Conservation (phyloP, 176 grass and related monocot genomes). For the Canna indica region DNA sequence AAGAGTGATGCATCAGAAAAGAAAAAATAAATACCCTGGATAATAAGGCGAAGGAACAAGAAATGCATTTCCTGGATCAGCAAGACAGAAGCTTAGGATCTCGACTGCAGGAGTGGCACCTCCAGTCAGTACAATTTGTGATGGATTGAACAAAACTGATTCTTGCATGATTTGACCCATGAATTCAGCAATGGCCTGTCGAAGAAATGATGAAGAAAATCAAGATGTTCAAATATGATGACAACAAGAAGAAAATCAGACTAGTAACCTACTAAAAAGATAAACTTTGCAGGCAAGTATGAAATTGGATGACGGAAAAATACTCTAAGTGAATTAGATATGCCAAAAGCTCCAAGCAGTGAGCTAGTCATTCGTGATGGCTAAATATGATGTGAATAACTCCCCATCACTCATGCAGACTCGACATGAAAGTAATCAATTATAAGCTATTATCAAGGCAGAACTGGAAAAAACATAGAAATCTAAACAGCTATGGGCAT, state of each 20-base stretch:
- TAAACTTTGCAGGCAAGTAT: not conserved
- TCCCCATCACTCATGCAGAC: no score
- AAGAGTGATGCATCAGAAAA: not conserved
- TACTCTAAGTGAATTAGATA: no score
- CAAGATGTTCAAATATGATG: not conserved
- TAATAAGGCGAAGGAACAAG: constrained; percentile 98
- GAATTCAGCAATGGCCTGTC: constrained; percentile 81
- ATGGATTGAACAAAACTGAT: constrained; percentile 58
- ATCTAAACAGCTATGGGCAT: no score
- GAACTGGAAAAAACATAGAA: no score
- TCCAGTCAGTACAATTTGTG: constrained; percentile 76
- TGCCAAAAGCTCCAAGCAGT: no score
- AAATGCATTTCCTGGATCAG: constrained; percentile 93
- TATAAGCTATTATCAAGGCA: no score
- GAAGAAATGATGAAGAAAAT: constrained; percentile 19
- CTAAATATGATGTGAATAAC: no score
- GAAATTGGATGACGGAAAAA: no score
- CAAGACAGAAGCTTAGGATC: constrained; percentile 85
- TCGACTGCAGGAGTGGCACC: constrained; percentile 85
- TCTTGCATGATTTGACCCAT: constrained; percentile 74
- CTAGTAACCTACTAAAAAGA: not conserved
- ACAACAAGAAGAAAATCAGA: not conserved
- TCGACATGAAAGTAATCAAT: no score
- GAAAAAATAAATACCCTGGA: constrained; percentile 45
- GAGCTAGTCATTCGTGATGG: no score